Evolutionary conservation across 345 rosid species (phyloP), one percentile per base, ranked within the genome.

Genomic region (Excoecaria cochinchinensis): DNA sequence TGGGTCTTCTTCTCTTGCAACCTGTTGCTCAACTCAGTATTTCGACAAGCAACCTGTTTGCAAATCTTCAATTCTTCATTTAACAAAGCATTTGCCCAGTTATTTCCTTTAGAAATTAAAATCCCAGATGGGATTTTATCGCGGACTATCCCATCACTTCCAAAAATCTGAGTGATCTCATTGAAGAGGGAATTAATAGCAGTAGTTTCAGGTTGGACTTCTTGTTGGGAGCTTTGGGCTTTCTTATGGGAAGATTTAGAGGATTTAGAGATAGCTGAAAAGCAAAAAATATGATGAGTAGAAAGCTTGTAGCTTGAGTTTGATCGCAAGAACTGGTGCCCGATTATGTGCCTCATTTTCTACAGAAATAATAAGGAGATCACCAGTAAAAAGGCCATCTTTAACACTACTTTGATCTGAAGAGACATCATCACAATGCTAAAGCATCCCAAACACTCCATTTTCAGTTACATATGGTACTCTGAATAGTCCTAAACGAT

Each of bases 131-230:
- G 74, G 46, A 70, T 78, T 50, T 74, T 53, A 66, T 84, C 82
- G 1, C 86, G 38, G 58, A 71, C 17, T 16, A 86, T 57, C 39
- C 47, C 66, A 63, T 80, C 87, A 19, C 79, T 62, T 19, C 97
- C 94, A 42, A 88, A 63, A 77, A 91, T 86, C 4, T 82, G 83
- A 12, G 89, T 79, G 24, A 94, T 91, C 60, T 90, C 89, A 53
- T 75, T 82, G 67, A 94, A 87, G 68, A 91, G 90, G 0, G 97
- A 84, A 22, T 81, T 58, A 24, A 77, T 38, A 22, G 72, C 9
- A 42, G 70, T 36, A 19, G 79, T 63, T 78, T 85, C 90, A 22
- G 82, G 38, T 74, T 61, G 85, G 76, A 25, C 74, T 71, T 91
- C 80, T 67, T 69, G 57, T 16, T 70, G 69, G 24, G 76, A 68